Percentiles rank a stretch among this genome's conserved stretches.
Conservation (phyloP, 2,329 filamentous ascomycete species). For the Trichoderma breve region DNA sequence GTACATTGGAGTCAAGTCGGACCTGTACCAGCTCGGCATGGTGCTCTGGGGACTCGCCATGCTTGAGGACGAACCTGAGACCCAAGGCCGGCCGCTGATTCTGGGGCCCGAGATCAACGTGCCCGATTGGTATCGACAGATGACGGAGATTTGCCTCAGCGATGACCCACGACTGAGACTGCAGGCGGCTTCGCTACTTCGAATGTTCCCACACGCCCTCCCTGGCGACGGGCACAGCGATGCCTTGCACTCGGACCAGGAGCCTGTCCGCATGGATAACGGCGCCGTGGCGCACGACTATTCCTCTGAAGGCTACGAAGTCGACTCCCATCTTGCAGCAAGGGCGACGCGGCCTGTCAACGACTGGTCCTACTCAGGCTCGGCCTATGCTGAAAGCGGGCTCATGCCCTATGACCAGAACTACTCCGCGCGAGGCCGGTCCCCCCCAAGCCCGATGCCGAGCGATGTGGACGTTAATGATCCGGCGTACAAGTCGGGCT, state of each 20-base stretch:
- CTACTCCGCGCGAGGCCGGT: slow-evolving; percentile 51
- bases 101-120: slow-evolving; percentile 59
- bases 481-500: slow-evolving; percentile 34
- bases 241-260: slow-evolving; percentile 25
- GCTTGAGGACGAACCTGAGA: slow-evolving; percentile 86
- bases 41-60: slow-evolving; percentile 89
- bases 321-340: slow-evolving; percentile 36
- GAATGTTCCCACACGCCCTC: slow-evolving; percentile 57
- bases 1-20: slow-evolving; percentile 97
- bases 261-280: slow-evolving; percentile 42
- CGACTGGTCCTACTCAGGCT: slow-evolving; percentile 45
- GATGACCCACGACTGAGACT: slow-evolving; percentile 69
- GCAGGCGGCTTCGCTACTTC: slow-evolving; percentile 70
- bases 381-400: slow-evolving; percentile 38
- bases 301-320: slow-evolving; percentile 36
- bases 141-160: slow-evolving; percentile 75
- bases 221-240: slow-evolving; percentile 19
- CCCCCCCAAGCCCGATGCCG: slow-evolving; percentile 51
- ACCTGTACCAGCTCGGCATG: slow-evolving; percentile 95
- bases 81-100: slow-evolving; percentile 67
- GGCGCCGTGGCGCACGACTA: slow-evolving; percentile 41
- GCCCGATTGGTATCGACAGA: slow-evolving; percentile 73
- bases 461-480: slow-evolving; percentile 42
- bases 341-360: slow-evolving; percentile 42
- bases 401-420: slow-evolving; percentile 41